Percentiles rank a stretch among this genome's conserved stretches.
Conservation (phyloP, 2,329 filamentous ascomycete species). For the Delphinella strobiligena region DNA sequence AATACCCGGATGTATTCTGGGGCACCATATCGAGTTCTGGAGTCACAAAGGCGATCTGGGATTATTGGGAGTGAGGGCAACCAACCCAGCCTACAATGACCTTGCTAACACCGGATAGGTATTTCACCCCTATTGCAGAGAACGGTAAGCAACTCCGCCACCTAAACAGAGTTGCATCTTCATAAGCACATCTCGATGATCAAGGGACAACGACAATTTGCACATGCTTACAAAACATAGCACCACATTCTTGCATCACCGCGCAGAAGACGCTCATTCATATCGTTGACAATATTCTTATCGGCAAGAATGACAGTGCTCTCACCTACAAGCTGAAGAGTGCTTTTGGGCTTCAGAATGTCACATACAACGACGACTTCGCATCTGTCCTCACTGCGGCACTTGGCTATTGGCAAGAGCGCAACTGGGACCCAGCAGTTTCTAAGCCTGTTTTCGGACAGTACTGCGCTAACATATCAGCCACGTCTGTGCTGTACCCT, state of each 20-base stretch:
- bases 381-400: not conserved
- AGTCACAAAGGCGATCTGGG: slow-evolving; percentile 63
- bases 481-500: slow-evolving; percentile 30
- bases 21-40: slow-evolving; percentile 71
- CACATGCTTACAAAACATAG: too few species aligned
- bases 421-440: slow-evolving; percentile 48
- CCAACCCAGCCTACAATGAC: too few species aligned
- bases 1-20: slow-evolving; percentile 70
- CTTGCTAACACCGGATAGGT: too few species aligned
- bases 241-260: slow-evolving; percentile 49
- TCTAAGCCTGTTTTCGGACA: slow-evolving; percentile 36
- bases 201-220: too few species aligned
- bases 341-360: slow-evolving; percentile 38
- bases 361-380: slow-evolving; percentile 23
- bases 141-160: slow-evolving; percentile 26
- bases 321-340: slow-evolving; percentile 37
- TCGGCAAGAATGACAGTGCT: slow-evolving; percentile 30
- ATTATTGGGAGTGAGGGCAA: slow-evolving; percentile 64
- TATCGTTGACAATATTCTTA: slow-evolving; percentile 47
- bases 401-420: slow-evolving; percentile 38
- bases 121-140: slow-evolving; percentile 46
- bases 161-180: not conserved
- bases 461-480: slow-evolving; percentile 47
- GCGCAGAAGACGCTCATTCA: slow-evolving; percentile 50
- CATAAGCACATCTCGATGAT: not conserved